phyloP scores from a whole-genome alignment of 331 rosid species.

The Acacia pycnantha region DNA sequence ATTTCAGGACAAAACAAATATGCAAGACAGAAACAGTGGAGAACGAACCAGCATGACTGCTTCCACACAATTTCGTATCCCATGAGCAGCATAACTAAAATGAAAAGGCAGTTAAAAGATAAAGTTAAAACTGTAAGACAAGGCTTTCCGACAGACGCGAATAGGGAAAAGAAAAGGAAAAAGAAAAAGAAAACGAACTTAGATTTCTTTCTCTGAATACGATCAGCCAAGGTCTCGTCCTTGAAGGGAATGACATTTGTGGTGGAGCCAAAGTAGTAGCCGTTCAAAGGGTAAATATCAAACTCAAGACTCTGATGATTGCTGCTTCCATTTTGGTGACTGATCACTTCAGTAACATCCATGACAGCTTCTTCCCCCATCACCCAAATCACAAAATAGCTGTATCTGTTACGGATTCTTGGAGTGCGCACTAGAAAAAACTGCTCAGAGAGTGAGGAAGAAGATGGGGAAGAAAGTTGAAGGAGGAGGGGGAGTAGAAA shows the following conservation, averaged over 20 bases:
- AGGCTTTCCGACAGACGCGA: neutral
- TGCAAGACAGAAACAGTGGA: neutral
- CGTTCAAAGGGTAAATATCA: constrained; percentile 2
- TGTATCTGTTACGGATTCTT: neutral
- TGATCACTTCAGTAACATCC: neutral
- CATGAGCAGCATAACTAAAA: constrained; percentile 67
- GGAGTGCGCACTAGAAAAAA: neutral
- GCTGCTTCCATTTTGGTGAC: neutral
- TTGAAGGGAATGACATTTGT: constrained; percentile 46
- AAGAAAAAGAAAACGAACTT: constrained; percentile 20
- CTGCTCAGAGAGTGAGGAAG: neutral
- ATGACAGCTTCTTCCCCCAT: constrained; percentile 9
- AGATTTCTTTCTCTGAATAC: constrained; percentile 50
- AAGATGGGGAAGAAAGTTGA: neutral
- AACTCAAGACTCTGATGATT: neutral
- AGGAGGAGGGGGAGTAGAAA: neutral
- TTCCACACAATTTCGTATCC: constrained; percentile 74
- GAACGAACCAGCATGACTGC: constrained; percentile 81
- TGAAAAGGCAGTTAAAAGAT: neutral
- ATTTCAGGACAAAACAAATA: neutral
- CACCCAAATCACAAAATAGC: neutral
- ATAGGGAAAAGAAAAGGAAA: neutral
- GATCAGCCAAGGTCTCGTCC: constrained; percentile 56
- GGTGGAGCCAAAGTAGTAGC: constrained; percentile 67
- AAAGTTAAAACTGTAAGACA: neutral